phyloP scores from a whole-genome alignment of 208 protist genomes.

The Crithidia brevicula region DNA sequence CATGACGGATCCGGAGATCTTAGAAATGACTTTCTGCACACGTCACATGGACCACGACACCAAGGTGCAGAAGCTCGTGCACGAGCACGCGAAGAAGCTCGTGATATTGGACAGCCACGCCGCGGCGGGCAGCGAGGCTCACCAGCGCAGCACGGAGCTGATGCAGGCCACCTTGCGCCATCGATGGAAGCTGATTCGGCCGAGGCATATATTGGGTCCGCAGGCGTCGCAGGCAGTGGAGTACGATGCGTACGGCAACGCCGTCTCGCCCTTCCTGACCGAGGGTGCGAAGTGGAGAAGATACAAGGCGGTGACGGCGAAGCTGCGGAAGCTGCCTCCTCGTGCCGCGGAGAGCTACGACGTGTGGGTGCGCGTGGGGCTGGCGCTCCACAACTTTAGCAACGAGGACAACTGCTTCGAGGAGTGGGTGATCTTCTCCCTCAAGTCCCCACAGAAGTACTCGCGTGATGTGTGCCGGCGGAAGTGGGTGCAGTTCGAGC shows the following conservation, averaged over 20 bases:
- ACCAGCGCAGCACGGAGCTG: constrained; percentile 17
- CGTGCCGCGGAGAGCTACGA: constrained; percentile 73
- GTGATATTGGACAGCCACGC: constrained; percentile 9
- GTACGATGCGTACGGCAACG: constrained; percentile 85
- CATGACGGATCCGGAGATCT: constrained; percentile 70
- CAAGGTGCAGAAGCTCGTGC: constrained; percentile 28
- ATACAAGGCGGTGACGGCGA: constrained; percentile 60
- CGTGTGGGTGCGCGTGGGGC: constrained; percentile 81
- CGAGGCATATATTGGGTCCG: constrained; percentile 55
- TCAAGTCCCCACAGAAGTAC: constrained; percentile 81
- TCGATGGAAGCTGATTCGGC: constrained; percentile 58
- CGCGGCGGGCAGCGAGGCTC: constrained; percentile 13
- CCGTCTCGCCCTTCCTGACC: constrained; percentile 68
- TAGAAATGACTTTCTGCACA: constrained; percentile 71
- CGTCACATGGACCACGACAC: constrained; percentile 43
- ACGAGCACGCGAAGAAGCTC: constrained; percentile 26
- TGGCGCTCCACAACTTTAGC: constrained; percentile 89
- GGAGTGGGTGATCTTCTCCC: constrained; percentile 87
- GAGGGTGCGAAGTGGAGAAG: constrained; percentile 79
- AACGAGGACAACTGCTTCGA: constrained; percentile 88
- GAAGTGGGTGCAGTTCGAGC: constrained; percentile 88
- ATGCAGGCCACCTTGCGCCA: constrained; percentile 35
- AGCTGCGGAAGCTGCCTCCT: constrained; percentile 61
- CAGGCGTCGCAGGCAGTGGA: constrained; percentile 52
- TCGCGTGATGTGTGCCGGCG: constrained; percentile 71